A percentile compares a stretch with the other conserved stretches of the same genome.
These are phyloP conservation scores for Alternaria viburni DNA, from an alignment of 2,329 filamentous ascomycete genomes.

Conservation along the genomic window DNA sequence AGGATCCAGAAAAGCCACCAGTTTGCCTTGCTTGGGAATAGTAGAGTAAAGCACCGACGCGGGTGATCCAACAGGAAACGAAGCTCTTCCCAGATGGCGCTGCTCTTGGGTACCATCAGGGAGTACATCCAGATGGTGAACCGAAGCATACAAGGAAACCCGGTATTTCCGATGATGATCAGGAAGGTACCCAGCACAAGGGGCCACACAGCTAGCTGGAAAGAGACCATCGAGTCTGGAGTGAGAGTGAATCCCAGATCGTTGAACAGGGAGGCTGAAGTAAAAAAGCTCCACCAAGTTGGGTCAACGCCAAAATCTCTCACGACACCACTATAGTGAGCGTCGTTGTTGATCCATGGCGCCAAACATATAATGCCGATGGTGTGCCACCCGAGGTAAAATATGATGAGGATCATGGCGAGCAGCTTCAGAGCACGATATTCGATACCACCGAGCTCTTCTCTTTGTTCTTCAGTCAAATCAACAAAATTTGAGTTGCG, in stretches of 20 bases:
- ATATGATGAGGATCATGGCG: constrained; percentile 75
- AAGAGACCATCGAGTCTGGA: constrained; percentile 91
- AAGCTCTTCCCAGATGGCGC: constrained; percentile 85
- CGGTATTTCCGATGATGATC: constrained; percentile 94
- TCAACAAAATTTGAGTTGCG: constrained; percentile 93
- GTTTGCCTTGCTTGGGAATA: constrained; percentile 88
- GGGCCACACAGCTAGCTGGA: constrained; percentile 76
- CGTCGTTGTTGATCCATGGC: constrained; percentile 77
- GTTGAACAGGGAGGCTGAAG: constrained; percentile 85
- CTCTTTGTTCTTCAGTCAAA: constrained; percentile 85
- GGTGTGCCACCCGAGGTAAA: constrained; percentile 84
- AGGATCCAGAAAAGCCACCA: constrained; percentile 96
- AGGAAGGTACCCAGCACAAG: constrained; percentile 82
- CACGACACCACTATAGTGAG: constrained; percentile 68
- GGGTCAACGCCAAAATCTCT: constrained; percentile 65
- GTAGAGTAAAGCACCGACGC: constrained; percentile 90
- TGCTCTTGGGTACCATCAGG: constrained; percentile 67
- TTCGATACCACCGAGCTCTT: constrained; percentile 95
- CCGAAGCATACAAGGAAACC: constrained; percentile 91
- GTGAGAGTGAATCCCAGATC: constrained; percentile 94
- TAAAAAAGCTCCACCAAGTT: constrained; percentile 94
- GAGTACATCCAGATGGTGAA: constrained; percentile 88
- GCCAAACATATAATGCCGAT: constrained; percentile 75
- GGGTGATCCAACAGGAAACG: constrained; percentile 92
- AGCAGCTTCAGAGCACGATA: constrained; percentile 91